These are phyloP conservation scores for Astrothelium subdiscretum DNA, from an alignment of 495 filamentous ascomycete species.

Conservation along the genomic window DNA sequence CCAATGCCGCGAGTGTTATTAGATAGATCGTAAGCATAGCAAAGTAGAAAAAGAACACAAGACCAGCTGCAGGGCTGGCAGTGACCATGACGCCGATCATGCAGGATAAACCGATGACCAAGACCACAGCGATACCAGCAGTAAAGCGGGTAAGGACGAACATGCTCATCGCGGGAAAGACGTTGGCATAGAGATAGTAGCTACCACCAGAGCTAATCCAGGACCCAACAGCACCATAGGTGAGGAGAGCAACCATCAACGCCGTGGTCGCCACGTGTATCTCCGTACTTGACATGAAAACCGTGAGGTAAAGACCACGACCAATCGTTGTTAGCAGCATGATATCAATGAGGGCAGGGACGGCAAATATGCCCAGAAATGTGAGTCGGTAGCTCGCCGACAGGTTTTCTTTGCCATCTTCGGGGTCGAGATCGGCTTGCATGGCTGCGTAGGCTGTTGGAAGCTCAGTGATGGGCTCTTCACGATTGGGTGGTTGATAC, in stretches of 20 bases:
- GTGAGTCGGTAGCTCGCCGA: slow-evolving; percentile 42
- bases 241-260: slow-evolving; percentile 44
- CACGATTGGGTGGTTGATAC: slow-evolving; percentile 40
- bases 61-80: slow-evolving; percentile 21
- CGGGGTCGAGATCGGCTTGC: slow-evolving; percentile 44
- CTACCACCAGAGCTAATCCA: slow-evolving; percentile 48
- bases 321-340: slow-evolving; percentile 44
- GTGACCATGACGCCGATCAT: slow-evolving; percentile 37
- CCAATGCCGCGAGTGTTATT: slow-evolving; percentile 32
- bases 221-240: slow-evolving; percentile 47
- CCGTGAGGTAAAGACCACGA: slow-evolving; percentile 46
- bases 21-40: slow-evolving; percentile 24
- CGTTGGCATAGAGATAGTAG: slow-evolving; percentile 50
- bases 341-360: slow-evolving; percentile 51
- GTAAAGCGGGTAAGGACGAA: slow-evolving; percentile 47
- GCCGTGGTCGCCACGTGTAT: slow-evolving; percentile 43
- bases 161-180: slow-evolving; percentile 49
- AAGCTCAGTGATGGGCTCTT: slow-evolving; percentile 38
- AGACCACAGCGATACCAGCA: slow-evolving; percentile 45
- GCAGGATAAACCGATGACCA: slow-evolving; percentile 37
- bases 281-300: slow-evolving; percentile 39
- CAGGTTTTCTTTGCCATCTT: slow-evolving; percentile 29
- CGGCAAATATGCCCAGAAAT: slow-evolving; percentile 48
- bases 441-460: slow-evolving; percentile 43
- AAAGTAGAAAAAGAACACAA: slow-evolving; percentile 28